A percentile compares a stretch with the other conserved stretches of the same genome.
phyloP scores from a whole-genome alignment of 495 filamentous ascomycete species.

The Mytilinidion resinicola region DNA sequence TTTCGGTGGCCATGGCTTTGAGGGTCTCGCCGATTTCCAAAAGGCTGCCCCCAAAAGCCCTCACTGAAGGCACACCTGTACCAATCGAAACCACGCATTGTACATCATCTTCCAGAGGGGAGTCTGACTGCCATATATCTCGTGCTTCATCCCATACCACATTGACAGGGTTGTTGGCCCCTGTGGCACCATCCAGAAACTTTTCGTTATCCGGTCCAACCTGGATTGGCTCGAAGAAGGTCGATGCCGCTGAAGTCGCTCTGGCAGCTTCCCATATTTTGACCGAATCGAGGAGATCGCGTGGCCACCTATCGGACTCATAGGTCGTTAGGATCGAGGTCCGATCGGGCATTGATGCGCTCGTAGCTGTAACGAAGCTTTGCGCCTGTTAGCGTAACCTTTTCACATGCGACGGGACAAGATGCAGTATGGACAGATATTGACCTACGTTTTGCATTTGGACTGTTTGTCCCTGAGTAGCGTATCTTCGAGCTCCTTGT shows the following conservation, averaged over 20 bases:
- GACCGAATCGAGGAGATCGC: no score
- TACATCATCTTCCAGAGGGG: not conserved
- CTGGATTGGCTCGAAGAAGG: constrained; percentile 20
- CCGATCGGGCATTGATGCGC: no score
- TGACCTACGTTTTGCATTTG: no score
- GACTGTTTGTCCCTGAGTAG: no score
- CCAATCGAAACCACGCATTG: not conserved
- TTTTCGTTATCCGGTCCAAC: constrained; percentile 30
- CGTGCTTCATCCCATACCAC: not conserved
- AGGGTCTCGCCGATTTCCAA: not conserved
- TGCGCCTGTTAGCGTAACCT: no score
- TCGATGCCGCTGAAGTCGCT: not conserved
- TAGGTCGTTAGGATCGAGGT: no score
- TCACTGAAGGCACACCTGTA: not conserved
- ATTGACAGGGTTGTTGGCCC: not conserved
- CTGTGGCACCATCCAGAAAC: constrained; percentile 28
- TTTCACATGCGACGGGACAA: no score
- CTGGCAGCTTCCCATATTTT: constrained; percentile 4
- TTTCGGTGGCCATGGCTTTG: not conserved
- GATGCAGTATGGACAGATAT: no score
- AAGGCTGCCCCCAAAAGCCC: not conserved
- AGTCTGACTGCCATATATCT: constrained; percentile 5
- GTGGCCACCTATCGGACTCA: no score
- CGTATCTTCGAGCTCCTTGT: no score
- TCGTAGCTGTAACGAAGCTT: no score